Conservation (phyloP, 164 flowering plant species). For the Vitis rotundifolia region DNA sequence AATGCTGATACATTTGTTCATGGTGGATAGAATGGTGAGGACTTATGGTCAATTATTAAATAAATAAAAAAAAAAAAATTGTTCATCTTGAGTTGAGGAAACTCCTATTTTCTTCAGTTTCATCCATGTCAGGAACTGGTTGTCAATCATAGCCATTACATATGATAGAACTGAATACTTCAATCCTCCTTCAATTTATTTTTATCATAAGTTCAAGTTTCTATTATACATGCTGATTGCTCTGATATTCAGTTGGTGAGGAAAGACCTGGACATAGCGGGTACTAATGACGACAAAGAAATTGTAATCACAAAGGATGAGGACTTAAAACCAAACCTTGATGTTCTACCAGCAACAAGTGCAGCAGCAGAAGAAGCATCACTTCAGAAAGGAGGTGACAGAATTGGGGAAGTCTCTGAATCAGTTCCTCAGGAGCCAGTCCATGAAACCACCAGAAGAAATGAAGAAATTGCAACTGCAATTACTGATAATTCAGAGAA, state of each 20-base stretch:
- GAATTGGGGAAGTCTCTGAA: conserved; percentile 11
- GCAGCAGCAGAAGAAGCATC: conserved; percentile 20
- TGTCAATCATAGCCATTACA: not conserved
- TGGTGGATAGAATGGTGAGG: not conserved
- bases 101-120: conserved; percentile 1
- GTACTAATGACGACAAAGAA: conserved; percentile 7
- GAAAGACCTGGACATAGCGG: conserved; percentile 10
- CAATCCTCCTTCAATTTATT: not conserved
- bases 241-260: conserved; percentile 9
- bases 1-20: not conserved
- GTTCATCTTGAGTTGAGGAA: no score
- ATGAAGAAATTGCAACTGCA: conserved; percentile 7
- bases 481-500: conserved; percentile 12
- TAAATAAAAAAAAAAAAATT: no score
- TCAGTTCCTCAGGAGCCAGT: conserved; percentile 9
- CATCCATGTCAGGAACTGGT: not conserved
- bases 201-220: not conserved
- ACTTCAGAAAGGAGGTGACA: conserved; percentile 6
- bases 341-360: conserved; percentile 4
- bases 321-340: conserved; percentile 7
- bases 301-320: conserved; percentile 6
- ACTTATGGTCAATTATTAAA: not conserved
- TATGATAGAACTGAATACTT: not conserved
- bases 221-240: conserved; percentile 9
- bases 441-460: not conserved